Conservation (phyloP, 1,139 yeast species). For the Neolecta irregularis region DNA sequence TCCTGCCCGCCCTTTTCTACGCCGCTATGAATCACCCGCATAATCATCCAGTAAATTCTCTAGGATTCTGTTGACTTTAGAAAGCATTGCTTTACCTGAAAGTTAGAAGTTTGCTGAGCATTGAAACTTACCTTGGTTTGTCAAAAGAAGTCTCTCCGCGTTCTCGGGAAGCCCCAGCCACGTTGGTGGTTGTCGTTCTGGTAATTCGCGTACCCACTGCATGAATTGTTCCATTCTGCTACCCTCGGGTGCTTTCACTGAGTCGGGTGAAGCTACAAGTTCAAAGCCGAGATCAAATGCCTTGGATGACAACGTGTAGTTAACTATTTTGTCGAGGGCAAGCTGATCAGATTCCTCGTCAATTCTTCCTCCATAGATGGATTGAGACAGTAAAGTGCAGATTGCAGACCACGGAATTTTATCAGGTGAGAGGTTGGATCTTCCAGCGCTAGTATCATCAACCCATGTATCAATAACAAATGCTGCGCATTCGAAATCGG, state of each 20-base stretch:
- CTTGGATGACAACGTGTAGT: slow-evolving; percentile 23
- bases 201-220: slow-evolving; percentile 41
- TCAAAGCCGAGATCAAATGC: slow-evolving; percentile 28
- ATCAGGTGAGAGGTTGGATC: slow-evolving; percentile 32
- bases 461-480: slow-evolving; percentile 33
- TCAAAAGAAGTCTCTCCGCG: slow-evolving; percentile 27
- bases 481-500: slow-evolving; percentile 48
- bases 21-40: no score
- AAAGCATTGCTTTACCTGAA: no score
- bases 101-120: no score
- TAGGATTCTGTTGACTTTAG: no score
- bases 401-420: slow-evolving; percentile 45
- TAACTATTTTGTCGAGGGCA: slow-evolving; percentile 22
- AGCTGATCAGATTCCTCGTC: slow-evolving; percentile 33
- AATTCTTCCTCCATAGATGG: slow-evolving; percentile 64
- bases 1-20: no score
- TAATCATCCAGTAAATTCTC: neutral
- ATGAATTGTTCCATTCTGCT: slow-evolving; percentile 26
- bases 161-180: slow-evolving; percentile 47
- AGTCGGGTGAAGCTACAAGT: slow-evolving; percentile 22
- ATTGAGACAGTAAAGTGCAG: slow-evolving; percentile 34
- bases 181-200: slow-evolving; percentile 41
- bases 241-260: slow-evolving; percentile 37
- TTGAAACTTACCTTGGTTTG: slow-evolving; percentile 18
- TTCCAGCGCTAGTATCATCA: slow-evolving; percentile 19